phyloP scores from a whole-genome alignment of 331 rosid species.

The Pyracantha coccinea region DNA sequence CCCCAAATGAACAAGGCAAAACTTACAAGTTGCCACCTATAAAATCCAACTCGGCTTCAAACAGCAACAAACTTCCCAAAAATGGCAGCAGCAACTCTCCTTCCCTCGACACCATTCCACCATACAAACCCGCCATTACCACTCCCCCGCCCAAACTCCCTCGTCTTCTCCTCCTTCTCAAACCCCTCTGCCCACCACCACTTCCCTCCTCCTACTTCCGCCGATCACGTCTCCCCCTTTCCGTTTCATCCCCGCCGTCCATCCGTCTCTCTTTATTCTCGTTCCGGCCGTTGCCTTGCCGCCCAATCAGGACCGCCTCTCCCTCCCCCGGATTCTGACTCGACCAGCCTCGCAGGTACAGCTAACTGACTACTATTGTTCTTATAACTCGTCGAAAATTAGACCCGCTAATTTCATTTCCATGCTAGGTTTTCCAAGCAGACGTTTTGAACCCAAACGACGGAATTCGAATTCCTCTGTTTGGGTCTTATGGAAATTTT shows the following conservation, averaged over 20 bases:
- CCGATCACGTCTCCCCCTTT: conserved; percentile 8
- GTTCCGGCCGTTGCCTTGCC: conserved; percentile 36
- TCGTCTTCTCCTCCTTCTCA: conserved; percentile 10
- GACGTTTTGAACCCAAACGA: not conserved
- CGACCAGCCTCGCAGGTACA: conserved; percentile 36
- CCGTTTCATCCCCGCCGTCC: conserved; percentile 21
- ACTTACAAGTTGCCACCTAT: not conserved
- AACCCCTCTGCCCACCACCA: conserved; percentile 2
- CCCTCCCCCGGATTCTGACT: conserved; percentile 45
- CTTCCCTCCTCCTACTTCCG: conserved; percentile 2
- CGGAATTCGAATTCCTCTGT: not conserved
- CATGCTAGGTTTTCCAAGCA: not conserved
- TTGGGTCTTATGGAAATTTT: not conserved
- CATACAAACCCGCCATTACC: not conserved
- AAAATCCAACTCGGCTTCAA: not conserved
- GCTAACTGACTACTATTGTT: not conserved
- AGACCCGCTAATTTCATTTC: not conserved
- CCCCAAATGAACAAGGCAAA: not conserved
- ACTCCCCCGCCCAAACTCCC: conserved; percentile 3
- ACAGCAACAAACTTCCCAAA: not conserved
- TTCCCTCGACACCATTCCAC: not conserved
- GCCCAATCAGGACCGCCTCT: conserved; percentile 25
- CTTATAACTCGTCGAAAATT: not conserved
- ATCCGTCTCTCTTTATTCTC: conserved; percentile 14
- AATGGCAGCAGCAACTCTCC: conserved; percentile 14